Percentiles rank a stretch among this genome's conserved stretches.
Evolutionary conservation across 2,329 filamentous ascomycete species (phyloP).

Genomic region (Sporothrix inflata): DNA sequence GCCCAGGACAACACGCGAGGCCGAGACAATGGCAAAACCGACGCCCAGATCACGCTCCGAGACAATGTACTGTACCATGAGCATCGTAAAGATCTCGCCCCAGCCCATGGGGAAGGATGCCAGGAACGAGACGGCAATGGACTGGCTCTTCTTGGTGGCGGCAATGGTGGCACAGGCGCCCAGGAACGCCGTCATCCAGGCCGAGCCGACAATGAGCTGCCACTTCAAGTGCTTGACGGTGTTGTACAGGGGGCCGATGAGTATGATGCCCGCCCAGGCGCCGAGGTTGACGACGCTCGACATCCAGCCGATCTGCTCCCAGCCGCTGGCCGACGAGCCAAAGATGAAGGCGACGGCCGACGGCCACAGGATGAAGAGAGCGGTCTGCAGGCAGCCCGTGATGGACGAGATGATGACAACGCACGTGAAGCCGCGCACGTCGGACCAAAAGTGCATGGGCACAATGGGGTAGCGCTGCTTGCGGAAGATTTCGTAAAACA

Average conservation of each 20-base stretch:
- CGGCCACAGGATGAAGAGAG: not conserved
- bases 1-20: not conserved
- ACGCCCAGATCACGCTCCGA: not conserved
- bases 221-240: not conserved
- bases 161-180: not conserved
- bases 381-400: not conserved
- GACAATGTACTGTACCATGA: slow-evolving; percentile 5
- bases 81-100: not conserved
- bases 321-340: not conserved
- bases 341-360: not conserved
- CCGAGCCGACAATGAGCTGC: slow-evolving; percentile 1
- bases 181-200: not conserved
- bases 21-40: not conserved
- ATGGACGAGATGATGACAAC: slow-evolving; percentile 10
- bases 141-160: not conserved
- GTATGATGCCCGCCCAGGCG: not conserved
- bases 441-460: not conserved
- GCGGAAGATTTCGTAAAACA: slow-evolving; percentile 7
- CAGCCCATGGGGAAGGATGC: slow-evolving; percentile 1
- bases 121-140: not conserved
- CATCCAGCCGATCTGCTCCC: not conserved
- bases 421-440: not conserved
- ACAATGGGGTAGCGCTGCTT: slow-evolving; percentile 1
- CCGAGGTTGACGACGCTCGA: slow-evolving; percentile 3
- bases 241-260: not conserved